Base-by-base conservation (phyloP, 495 filamentous ascomycete species). In the Melanomma pulvis-pyrius region DNA sequence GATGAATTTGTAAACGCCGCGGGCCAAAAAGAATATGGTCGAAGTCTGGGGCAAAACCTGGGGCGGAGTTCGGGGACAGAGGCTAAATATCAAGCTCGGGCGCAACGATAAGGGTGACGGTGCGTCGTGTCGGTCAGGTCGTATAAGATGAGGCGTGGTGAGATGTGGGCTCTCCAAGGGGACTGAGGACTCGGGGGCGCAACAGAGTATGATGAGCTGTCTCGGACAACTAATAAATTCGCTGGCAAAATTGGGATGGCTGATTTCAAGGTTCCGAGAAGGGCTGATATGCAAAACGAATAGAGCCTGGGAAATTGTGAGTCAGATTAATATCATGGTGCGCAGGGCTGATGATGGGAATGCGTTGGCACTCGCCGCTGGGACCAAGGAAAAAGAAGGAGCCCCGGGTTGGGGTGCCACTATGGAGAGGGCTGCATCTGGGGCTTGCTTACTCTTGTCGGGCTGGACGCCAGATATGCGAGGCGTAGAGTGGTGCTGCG, bases 211-310 rank as follows among this genome's bases (percentile, higher is more conserved):
- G 63, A 67, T 67, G 63, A 67, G 68, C 28, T 67, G 63, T 71
- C 59, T 64, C 68, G 59, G 59, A 59, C 39, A 53, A 51, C 57
- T 62, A 61, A 46, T 44, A 57, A 53, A 60, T 64, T 67, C 51
- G 68, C 55, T 71, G 68, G 63, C 68, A 71, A 57, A 41, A 63
- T 44, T 52, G 68, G 63, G 32, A 54, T 71, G 68, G 64, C 62
- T 62, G 63, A 44, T 41, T 57, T 46, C 30, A 59, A 67, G 29
- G 59, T 46, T 15, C 39, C 39, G 34, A 51, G 49, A 36, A 58
- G 36, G 39, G 61, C 61, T 53, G 61, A 64, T 61, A 61, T 63
- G 46, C 51, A 59, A 60, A 47, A 41, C 56, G 56, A 53, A 50
- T 48, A 48, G 36, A 47, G 44, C 47, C 51, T 48, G 26, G 36